These are phyloP conservation scores for Saksenaea vasiformis DNA, from an alignment of 371 early-diverging fungal species.

Conservation along the genomic window DNA sequence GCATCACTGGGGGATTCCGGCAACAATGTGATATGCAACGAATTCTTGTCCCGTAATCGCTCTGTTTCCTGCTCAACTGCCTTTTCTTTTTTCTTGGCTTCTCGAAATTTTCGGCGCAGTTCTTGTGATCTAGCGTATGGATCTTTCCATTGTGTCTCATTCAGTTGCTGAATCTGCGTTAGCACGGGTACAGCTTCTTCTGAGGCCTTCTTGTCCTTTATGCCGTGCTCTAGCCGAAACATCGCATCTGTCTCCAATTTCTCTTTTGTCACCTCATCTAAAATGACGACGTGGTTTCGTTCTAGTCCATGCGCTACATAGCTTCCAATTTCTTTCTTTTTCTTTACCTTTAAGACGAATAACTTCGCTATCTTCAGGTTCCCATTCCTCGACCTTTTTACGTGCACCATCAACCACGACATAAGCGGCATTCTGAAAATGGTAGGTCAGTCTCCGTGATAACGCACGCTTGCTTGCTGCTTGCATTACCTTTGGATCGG, in stretches of 20 bases:
- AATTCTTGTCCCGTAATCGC: conserved; percentile 59
- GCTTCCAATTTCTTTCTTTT: no score
- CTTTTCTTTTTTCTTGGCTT: conserved; percentile 62
- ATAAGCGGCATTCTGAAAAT: conserved; percentile 73
- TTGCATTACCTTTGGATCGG: conserved; percentile 88
- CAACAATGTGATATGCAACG: conserved; percentile 57
- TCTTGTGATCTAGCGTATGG: conserved; percentile 73
- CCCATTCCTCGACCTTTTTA: conserved; percentile 75
- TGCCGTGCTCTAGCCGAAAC: conserved; percentile 67
- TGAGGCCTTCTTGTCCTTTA: conserved; percentile 56
- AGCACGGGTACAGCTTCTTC: conserved; percentile 53
- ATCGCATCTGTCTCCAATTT: conserved; percentile 65
- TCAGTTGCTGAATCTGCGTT: conserved; percentile 62
- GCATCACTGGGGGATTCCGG: conserved; percentile 50
- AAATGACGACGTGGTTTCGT: neutral
- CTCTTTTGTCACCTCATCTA: conserved; percentile 62
- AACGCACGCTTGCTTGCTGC: no score
- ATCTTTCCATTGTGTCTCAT: conserved; percentile 75
- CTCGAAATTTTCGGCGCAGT: conserved; percentile 74
- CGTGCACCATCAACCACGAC: conserved; percentile 77
- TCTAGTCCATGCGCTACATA: neutral
- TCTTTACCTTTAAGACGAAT: conserved; percentile 52
- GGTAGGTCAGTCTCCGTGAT: neutral
- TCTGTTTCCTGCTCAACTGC: conserved; percentile 45
- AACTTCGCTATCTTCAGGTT: conserved; percentile 72